Percentiles rank a stretch among this genome's conserved stretches.
Conservation (phyloP, 345 rosid species). For the Melaleuca quinquenervia region DNA sequence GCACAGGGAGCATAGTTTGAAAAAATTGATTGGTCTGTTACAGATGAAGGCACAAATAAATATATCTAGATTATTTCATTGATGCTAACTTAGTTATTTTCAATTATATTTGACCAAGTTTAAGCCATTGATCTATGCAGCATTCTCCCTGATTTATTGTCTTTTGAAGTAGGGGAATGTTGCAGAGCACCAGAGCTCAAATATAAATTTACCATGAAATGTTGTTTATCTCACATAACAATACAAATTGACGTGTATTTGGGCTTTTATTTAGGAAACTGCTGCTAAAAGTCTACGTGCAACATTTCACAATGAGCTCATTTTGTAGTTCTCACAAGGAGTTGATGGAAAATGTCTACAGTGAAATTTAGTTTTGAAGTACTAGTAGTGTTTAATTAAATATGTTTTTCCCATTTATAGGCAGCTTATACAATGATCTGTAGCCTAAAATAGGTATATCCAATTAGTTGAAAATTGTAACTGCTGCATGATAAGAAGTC, state of each 20-base stretch:
- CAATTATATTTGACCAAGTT: not conserved
- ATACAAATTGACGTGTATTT: not conserved
- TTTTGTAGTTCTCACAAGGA: not conserved
- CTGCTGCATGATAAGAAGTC: not conserved
- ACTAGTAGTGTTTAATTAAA: not conserved
- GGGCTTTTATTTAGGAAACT: not conserved
- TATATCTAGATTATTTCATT: not conserved
- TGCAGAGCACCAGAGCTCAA: not conserved
- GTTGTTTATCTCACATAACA: not conserved
- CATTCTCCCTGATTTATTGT: not conserved
- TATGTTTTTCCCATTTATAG: not conserved
- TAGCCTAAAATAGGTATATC: not conserved
- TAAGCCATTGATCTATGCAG: not conserved
- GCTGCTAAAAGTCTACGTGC: not conserved
- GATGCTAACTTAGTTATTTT: not conserved
- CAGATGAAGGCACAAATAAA: not conserved
- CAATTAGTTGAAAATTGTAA: not conserved
- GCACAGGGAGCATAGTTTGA: not conserved
- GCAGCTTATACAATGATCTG: not conserved
- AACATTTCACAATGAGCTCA: not conserved
- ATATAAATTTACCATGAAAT: not conserved
- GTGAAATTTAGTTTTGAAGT: not conserved
- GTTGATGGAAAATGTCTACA: not conserved
- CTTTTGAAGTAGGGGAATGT: not conserved
- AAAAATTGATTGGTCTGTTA: not conserved